Evolutionary conservation across 805 yeast species (phyloP).

Genomic region (Wickerhamiella dianesei): DNA sequence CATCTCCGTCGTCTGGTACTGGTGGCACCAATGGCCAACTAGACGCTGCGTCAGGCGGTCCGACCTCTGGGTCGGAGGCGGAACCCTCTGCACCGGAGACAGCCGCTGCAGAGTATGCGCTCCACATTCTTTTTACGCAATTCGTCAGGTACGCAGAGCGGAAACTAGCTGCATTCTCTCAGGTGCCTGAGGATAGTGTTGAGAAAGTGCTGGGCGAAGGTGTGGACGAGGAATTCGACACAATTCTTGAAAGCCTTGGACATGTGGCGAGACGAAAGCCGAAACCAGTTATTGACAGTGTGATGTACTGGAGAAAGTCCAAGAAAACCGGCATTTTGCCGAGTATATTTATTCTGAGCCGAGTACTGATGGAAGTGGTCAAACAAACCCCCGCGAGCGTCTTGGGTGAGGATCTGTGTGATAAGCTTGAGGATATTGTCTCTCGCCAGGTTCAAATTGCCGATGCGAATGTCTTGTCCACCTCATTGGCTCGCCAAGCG

Average conservation of each 20-base stretch:
- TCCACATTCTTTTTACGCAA: constrained; percentile 88
- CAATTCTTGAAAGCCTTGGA: constrained; percentile 74
- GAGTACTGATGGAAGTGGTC: constrained; percentile 86
- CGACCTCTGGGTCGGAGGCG: background rate
- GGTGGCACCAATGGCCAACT: background rate
- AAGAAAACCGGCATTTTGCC: constrained; percentile 65
- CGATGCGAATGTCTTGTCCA: constrained; percentile 57
- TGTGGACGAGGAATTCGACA: constrained; percentile 72
- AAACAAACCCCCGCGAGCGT: constrained; percentile 67
- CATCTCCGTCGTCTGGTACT: background rate
- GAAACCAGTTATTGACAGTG: constrained; percentile 91
- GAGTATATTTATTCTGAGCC: constrained; percentile 74
- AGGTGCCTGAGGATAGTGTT: constrained; percentile 51
- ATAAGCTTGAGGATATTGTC: constrained; percentile 81
- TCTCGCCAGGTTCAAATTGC: constrained; percentile 79
- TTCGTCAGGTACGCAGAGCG: constrained; percentile 89
- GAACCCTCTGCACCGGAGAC: constrained; percentile 8
- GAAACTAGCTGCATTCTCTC: constrained; percentile 59
- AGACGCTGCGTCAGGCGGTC: background rate
- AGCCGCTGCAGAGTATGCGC: constrained; percentile 53
- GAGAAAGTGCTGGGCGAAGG: constrained; percentile 73
- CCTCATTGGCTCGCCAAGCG: constrained; percentile 66
- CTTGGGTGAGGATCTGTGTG: constrained; percentile 65
- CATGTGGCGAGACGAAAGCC: constrained; percentile 83
- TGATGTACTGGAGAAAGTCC: constrained; percentile 95